Evolutionary conservation across 2,329 filamentous ascomycete species (phyloP), one percentile per base, ranked within the genome.

Genomic region (Simplicillium sp.): DNA sequence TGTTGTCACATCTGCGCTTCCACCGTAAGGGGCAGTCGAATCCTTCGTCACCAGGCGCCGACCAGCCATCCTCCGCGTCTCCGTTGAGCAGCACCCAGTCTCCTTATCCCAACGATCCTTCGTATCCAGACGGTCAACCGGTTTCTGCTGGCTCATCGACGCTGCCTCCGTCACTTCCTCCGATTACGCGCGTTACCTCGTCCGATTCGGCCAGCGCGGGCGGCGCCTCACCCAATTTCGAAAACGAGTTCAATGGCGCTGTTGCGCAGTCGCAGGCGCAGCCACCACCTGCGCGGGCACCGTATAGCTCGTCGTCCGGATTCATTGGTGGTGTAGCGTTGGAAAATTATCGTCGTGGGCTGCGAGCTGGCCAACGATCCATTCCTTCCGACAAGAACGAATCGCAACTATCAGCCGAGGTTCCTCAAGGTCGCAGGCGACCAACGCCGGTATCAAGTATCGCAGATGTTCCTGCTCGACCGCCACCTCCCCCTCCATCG

Each of bases 261-360:
- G 31, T 33, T 33, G 20, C 6, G 20, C 20, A 25, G 20, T 25
- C 20, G 9, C 20, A 25, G 20, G 5, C 20, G 20, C 20, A 5
- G 20, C 54, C 49, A 34, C 56, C 58, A 39, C 53, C 58, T 28
- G 55, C 51, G 25, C 54, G 52, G 28, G 56, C 58, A 3, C 54
- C 56, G 3, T 57, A 65, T 39, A 63, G 56, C 38, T 58, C 55
- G 42, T 54, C 55, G 7, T 62, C 65, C 1, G 62, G 68, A 11
- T 78, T 78, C 49, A 70, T 78, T 38, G 74, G 75, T 13, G 75
- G 75, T 3, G 55, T 74, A 11, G 71, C 73, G 3, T 54, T 77
- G 43, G 60, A 64, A 46, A 75, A 77, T 36, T 70, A 71, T 36
- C 66, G 66, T 15, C 63, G 66, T 34, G 65, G 63, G 13, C 45